These are phyloP conservation scores for Rhypophila decipiens DNA, from an alignment of 495 filamentous ascomycete genomes.

Conservation along the genomic window DNA sequence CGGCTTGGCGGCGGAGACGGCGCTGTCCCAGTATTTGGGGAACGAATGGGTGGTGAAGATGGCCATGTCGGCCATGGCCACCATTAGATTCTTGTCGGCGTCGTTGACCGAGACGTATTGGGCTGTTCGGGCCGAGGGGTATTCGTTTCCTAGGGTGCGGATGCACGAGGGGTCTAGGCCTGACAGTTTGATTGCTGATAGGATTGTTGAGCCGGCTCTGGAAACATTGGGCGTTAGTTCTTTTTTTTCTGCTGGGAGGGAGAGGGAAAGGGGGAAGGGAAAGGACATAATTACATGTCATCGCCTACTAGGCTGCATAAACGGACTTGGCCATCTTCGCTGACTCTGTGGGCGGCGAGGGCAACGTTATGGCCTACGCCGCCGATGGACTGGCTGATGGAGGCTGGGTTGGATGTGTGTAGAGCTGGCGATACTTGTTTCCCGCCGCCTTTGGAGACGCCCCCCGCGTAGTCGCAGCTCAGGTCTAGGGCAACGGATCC, in stretches of 20 bases:
- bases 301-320: conserved; percentile 73
- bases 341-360: conserved; percentile 57
- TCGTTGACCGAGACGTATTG: conserved; percentile 92
- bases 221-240: not conserved
- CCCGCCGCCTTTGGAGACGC: conserved; percentile 10
- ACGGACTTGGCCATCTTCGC: conserved; percentile 38
- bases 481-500: conserved; percentile 86
- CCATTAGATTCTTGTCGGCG: conserved; percentile 64
- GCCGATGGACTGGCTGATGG: conserved; percentile 74
- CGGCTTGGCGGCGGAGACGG: conserved; percentile 50
- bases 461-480: conserved; percentile 61
- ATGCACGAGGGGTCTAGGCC: conserved; percentile 62
- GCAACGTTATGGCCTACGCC: conserved; percentile 96
- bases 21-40: conserved; percentile 51
- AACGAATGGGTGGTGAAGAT: conserved; percentile 60
- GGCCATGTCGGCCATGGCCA: conserved; percentile 92
- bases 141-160: conserved; percentile 41
- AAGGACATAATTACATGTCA: conserved; percentile 47
- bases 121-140: conserved; percentile 58
- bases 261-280: not conserved
- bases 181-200: conserved; percentile 52
- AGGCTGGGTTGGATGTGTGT: conserved; percentile 81
- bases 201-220: conserved; percentile 61
- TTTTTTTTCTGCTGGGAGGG: not conserved
- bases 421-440: conserved; percentile 40